Evolutionary conservation across 2,329 filamentous ascomycete species (phyloP).

Genomic region (Penicillium sp.): DNA sequence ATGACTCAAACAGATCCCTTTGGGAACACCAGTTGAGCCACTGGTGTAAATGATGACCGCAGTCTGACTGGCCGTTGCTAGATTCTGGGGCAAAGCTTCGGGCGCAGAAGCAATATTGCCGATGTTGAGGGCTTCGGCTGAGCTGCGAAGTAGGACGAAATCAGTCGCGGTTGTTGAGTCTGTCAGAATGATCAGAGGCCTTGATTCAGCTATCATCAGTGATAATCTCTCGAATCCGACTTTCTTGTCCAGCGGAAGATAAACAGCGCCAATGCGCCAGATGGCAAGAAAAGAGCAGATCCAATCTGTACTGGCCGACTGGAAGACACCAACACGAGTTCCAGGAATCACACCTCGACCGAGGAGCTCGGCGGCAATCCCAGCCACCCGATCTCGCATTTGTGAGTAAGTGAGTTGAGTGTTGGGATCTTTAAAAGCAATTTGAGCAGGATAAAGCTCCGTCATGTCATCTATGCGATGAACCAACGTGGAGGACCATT

Average conservation of each 20-base stretch:
- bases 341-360: slow-evolving; percentile 16
- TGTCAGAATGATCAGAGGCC: slow-evolving; percentile 9
- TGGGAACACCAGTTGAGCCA: slow-evolving; percentile 23
- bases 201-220: slow-evolving; percentile 20
- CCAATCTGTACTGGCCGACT: slow-evolving; percentile 34
- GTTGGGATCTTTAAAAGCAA: slow-evolving; percentile 33
- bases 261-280: slow-evolving; percentile 32
- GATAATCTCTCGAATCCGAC: slow-evolving; percentile 27
- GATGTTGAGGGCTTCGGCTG: slow-evolving; percentile 8
- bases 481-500: slow-evolving; percentile 39
- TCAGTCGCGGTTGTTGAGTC: slow-evolving; percentile 11
- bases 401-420: slow-evolving; percentile 39
- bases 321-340: slow-evolving; percentile 43
- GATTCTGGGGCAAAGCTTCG: not conserved
- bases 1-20: slow-evolving; percentile 18
- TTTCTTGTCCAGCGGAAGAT: slow-evolving; percentile 37
- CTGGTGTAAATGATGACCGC: slow-evolving; percentile 25
- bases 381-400: slow-evolving; percentile 35
- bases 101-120: not conserved
- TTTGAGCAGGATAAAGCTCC: slow-evolving; percentile 9
- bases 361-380: slow-evolving; percentile 36
- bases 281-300: slow-evolving; percentile 37
- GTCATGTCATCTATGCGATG: slow-evolving; percentile 42
- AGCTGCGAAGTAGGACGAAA: slow-evolving; percentile 2
- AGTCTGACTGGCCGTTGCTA: slow-evolving; percentile 6